Evolutionary conservation across 176 grass and related monocot genomes (phyloP).

Genomic region (Lolium perenne): DNA sequence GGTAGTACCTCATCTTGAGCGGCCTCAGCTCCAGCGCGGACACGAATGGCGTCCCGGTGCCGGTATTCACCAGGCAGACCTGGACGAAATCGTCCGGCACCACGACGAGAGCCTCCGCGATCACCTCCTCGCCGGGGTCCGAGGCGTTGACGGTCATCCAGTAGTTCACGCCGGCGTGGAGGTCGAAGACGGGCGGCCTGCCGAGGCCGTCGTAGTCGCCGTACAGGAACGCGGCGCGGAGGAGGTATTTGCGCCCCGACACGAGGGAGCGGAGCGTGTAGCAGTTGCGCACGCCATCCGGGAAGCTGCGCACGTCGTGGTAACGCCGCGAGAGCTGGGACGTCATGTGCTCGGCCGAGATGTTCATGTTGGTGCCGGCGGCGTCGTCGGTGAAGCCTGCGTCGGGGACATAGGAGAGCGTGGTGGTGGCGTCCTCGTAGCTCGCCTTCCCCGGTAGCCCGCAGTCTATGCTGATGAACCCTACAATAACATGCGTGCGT

Average conservation of each 20-base stretch:
- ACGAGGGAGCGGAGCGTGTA: slow-evolving; percentile 53
- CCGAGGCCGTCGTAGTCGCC: slow-evolving; percentile 62
- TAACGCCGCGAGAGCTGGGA: background rate
- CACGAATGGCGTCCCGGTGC: slow-evolving; percentile 64
- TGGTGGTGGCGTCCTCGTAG: slow-evolving; percentile 38
- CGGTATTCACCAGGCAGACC: slow-evolving; percentile 60
- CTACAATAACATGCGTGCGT: slow-evolving; percentile 5
- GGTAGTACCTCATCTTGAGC: slow-evolving; percentile 38
- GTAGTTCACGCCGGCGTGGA: slow-evolving; percentile 61
- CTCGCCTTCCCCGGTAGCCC: slow-evolving; percentile 46
- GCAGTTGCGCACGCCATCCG: slow-evolving; percentile 47
- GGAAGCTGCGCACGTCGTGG: slow-evolving; percentile 58
- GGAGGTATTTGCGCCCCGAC: slow-evolving; percentile 45
- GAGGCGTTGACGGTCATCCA: slow-evolving; percentile 51
- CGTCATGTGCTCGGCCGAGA: slow-evolving; percentile 31
- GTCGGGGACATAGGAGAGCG: slow-evolving; percentile 33
- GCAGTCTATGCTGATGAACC: slow-evolving; percentile 70
- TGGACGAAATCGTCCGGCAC: slow-evolving; percentile 38
- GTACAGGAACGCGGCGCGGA: slow-evolving; percentile 55
- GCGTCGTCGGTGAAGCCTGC: slow-evolving; percentile 44
- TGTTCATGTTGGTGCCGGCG: slow-evolving; percentile 44
- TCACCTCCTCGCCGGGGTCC: accelerated
- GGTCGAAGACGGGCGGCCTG: slow-evolving; percentile 45
- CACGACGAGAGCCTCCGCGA: slow-evolving; percentile 29
- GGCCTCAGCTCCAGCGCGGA: slow-evolving; percentile 64